These are phyloP conservation scores for Gossypium sturtianum DNA, from an alignment of 345 rosid species.

Conservation along the genomic window DNA sequence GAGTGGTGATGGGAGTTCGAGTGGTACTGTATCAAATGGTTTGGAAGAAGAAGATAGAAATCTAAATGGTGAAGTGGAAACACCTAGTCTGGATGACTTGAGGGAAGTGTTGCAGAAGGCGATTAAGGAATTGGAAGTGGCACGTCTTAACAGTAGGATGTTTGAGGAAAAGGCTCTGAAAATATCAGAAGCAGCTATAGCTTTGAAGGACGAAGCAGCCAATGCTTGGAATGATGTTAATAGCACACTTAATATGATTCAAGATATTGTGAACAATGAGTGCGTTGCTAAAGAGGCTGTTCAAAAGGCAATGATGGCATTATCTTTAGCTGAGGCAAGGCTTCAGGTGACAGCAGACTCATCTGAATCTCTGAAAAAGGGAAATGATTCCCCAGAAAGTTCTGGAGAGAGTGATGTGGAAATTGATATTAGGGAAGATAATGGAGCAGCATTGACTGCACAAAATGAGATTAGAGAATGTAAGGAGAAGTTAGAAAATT, in stretches of 20 bases:
- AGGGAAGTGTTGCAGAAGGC: background rate
- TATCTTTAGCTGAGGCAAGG: slow-evolving; percentile 3
- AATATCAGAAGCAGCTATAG: background rate
- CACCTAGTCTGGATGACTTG: background rate
- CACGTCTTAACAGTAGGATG: background rate
- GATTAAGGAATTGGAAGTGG: background rate
- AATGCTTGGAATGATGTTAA: slow-evolving; percentile 5
- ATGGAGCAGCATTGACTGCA: background rate
- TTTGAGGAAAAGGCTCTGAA: slow-evolving; percentile 1
- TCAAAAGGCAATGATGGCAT: background rate
- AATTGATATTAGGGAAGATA: background rate
- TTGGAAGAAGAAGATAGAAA: background rate
- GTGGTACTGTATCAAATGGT: background rate
- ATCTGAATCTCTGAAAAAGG: background rate
- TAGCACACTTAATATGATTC: background rate
- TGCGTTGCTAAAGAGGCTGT: background rate
- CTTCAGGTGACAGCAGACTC: background rate
- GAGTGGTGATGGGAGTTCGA: background rate
- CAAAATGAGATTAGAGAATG: background rate
- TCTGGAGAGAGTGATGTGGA: background rate
- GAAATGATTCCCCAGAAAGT: background rate
- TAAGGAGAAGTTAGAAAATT: background rate
- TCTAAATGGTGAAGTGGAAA: background rate
- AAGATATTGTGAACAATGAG: background rate
- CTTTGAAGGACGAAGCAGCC: slow-evolving; percentile 1